A percentile compares a stretch with the other conserved stretches of the same genome.
These are phyloP conservation scores for Incumbomyces lentus DNA, from an alignment of 2,329 filamentous ascomycete species.

Conservation along the genomic window DNA sequence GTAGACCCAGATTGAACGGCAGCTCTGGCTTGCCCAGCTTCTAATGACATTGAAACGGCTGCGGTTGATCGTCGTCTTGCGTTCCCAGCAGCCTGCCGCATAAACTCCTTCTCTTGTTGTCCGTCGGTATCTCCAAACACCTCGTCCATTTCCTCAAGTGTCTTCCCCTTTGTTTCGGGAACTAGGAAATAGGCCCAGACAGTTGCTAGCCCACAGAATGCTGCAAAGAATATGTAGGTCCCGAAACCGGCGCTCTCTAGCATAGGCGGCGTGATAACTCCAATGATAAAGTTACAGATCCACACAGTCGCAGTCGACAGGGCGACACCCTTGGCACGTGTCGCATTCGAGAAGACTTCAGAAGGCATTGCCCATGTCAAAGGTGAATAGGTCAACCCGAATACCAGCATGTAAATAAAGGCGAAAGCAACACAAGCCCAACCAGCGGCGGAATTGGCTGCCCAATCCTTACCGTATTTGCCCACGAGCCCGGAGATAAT, in stretches of 20 bases:
- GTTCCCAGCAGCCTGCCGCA: neutral
- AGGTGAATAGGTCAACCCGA: slow-evolving; percentile 23
- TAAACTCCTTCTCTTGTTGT: neutral
- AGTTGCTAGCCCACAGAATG: slow-evolving; percentile 41
- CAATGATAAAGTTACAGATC: too few species aligned
- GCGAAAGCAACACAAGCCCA: slow-evolving; percentile 30
- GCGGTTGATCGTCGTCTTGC: neutral
- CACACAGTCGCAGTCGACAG: slow-evolving; percentile 24
- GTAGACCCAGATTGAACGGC: too few species aligned
- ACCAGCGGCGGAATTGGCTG: slow-evolving; percentile 42
- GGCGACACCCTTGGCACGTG: slow-evolving; percentile 29
- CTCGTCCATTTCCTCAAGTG: slow-evolving; percentile 21
- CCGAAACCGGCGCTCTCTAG: slow-evolving; percentile 35
- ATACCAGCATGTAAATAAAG: slow-evolving; percentile 4
- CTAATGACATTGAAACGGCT: slow-evolving; percentile 9
- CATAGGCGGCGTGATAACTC: neutral
- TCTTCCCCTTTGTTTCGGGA: slow-evolving; percentile 46
- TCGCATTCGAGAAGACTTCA: slow-evolving; percentile 29
- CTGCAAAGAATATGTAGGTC: slow-evolving; percentile 50
- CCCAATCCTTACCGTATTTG: slow-evolving; percentile 37
- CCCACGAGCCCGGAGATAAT: slow-evolving; percentile 47
- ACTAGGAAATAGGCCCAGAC: slow-evolving; percentile 46
- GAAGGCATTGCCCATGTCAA: slow-evolving; percentile 31
- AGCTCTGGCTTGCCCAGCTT: neutral
- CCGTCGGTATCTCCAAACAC: slow-evolving; percentile 27